phyloP scores from a whole-genome alignment of 768 basidiomycete genomes.

The Calocera viscosa region DNA sequence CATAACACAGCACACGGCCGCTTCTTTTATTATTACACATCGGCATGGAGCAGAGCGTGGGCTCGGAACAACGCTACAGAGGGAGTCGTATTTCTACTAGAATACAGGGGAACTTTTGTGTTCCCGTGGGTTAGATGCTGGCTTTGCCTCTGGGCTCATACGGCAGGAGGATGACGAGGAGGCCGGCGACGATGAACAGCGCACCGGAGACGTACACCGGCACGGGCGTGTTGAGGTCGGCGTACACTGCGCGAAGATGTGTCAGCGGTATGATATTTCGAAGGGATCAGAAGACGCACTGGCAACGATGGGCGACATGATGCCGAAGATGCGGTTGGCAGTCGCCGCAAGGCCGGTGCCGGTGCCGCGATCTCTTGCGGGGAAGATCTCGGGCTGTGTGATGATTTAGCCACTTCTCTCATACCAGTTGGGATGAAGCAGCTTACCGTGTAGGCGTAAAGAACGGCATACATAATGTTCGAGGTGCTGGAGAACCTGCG shows the following conservation, averaged over 20 bases:
- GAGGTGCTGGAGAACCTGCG: background rate
- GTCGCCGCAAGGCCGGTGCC: constrained; percentile 54
- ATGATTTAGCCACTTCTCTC: background rate
- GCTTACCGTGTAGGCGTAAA: constrained; percentile 60
- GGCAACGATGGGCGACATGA: constrained; percentile 58
- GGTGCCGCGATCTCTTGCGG: constrained; percentile 51
- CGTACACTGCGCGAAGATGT: constrained; percentile 13
- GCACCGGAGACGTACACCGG: constrained; percentile 64
- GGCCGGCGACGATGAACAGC: constrained; percentile 48
- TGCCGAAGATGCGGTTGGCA: constrained; percentile 51
- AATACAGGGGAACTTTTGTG: too few species aligned
- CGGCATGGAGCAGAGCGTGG: too few species aligned
- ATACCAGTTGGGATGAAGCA: background rate
- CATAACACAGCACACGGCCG: too few species aligned
- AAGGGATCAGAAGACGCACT: background rate
- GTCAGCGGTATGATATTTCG: constrained; percentile 18
- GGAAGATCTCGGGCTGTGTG: constrained; percentile 33
- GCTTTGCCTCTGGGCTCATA: constrained; percentile 66
- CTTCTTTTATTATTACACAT: too few species aligned
- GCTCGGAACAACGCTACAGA: too few species aligned
- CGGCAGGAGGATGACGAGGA: constrained; percentile 49
- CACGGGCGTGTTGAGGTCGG: constrained; percentile 32
- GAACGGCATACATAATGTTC: constrained; percentile 57
- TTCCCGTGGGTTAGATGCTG: constrained; percentile 36
- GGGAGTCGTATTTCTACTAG: too few species aligned